Evolutionary conservation across 495 filamentous ascomycete genomes (phyloP), one percentile per base, ranked within the genome.

Genomic region (Penicillium diatomitis): DNA sequence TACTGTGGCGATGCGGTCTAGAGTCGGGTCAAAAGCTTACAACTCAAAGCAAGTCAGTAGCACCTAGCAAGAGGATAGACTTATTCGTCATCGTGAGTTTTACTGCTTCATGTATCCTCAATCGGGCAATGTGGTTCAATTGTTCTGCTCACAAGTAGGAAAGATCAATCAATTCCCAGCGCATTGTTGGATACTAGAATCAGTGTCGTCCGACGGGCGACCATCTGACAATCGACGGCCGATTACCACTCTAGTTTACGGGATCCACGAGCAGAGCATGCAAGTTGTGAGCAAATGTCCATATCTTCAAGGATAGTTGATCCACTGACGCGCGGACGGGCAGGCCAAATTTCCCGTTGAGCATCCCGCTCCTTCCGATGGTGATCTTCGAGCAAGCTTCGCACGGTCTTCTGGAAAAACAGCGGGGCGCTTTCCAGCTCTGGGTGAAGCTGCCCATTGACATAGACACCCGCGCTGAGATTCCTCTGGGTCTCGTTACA

Each of bases 371-470:
- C 75, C 3, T 55, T 49, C 34, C 66, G 47, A 27, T 56, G 51
- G 56, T 77, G 72, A 30, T 48, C 56, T 8, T 47, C 55, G 0
- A 77, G 63, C 11, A 68, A 48, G 7, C 70, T 62, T 5, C 69
- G 57, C 6, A 72, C 68, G 4, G 57, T 50, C 41, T 66, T 73
- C 57, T 77, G 74, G 58, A 75, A 76, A 62, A 65, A 71, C 0
- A 75, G 54, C 3, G 72, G 66, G 0, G 68, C 57, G 30, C 57
- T 69, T 38, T 75, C 72, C 46, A 66, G 65, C 4, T 58, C 53
- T 4, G 72, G 72, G 47, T 76, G 72, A 36, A 77, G 52, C 53
- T 72, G 67, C 28, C 73, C 73, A 47, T 69, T 74, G 11, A 72
- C 63, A 48, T 70, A 77, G 10, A 75, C 58, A 7, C 71, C 72